phyloP scores from a whole-genome alignment of 2,329 filamentous ascomycete genomes.

The Fusarium algeriense region DNA sequence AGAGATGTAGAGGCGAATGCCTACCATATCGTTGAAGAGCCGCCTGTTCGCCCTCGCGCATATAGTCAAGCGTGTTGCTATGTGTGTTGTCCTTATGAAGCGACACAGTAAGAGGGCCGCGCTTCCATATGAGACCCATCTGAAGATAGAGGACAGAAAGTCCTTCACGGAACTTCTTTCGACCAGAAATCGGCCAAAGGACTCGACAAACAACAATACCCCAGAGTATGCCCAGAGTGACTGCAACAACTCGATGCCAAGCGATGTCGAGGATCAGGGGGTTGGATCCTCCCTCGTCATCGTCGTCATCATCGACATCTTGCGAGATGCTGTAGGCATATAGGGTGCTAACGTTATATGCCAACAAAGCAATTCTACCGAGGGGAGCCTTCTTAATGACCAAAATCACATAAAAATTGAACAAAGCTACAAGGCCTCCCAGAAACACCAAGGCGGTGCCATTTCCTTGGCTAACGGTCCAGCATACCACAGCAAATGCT shows the following conservation, averaged over 20 bases:
- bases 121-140: conserved; percentile 96
- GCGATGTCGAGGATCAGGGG: conserved; percentile 91
- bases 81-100: conserved; percentile 68
- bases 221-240: conserved; percentile 90
- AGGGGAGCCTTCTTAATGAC: conserved; percentile 87
- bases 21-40: conserved; percentile 82
- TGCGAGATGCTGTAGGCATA: conserved; percentile 93
- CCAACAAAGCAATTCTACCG: conserved; percentile 92
- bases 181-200: conserved; percentile 93
- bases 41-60: conserved; percentile 88
- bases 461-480: conserved; percentile 81
- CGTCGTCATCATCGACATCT: conserved; percentile 82
- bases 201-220: conserved; percentile 89
- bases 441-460: conserved; percentile 81
- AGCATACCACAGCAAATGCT: conserved; percentile 78
- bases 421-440: conserved; percentile 83
- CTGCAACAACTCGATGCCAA: conserved; percentile 86
- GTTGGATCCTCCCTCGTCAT: conserved; percentile 86
- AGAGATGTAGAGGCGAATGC: neutral
- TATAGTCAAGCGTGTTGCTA: conserved; percentile 73
- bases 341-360: conserved; percentile 94
- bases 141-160: conserved; percentile 92
- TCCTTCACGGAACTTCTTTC: conserved; percentile 88
- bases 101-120: conserved; percentile 85
- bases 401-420: conserved; percentile 91